Conservation (phyloP, 2,329 filamentous ascomycete species). For the Akanthomyces uredinophilus region DNA sequence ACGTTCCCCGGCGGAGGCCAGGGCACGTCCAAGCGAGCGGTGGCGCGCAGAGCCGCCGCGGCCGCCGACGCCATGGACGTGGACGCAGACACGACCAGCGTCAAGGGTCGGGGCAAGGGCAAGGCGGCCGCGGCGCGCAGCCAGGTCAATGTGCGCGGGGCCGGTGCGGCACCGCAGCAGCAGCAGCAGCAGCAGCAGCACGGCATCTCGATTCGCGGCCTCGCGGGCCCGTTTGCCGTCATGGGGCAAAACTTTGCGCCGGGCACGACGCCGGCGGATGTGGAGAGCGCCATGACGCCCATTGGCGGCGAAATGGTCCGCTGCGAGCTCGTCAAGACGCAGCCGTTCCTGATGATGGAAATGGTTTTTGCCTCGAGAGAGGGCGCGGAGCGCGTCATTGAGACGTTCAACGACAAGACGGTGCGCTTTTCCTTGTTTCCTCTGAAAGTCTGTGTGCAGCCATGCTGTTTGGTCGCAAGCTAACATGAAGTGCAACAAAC, state of each 20-base stretch:
- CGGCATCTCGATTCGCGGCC: conserved; percentile 69
- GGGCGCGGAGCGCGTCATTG: conserved; percentile 68
- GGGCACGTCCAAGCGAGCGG: conserved; percentile 21
- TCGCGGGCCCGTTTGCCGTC: conserved; percentile 65
- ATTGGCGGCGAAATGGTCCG: conserved; percentile 64
- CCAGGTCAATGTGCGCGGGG: conserved; percentile 17
- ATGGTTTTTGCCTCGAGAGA: conserved; percentile 68
- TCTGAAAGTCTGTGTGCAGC: too few species aligned
- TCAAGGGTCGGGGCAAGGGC: conserved; percentile 21
- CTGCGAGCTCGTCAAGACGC: conserved; percentile 62
- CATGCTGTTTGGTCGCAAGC: neutral
- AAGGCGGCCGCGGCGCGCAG: conserved; percentile 20
- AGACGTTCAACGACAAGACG: conserved; percentile 73
- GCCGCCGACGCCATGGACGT: conserved; percentile 38
- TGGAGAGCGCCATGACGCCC: conserved; percentile 74
- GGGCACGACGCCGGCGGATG: conserved; percentile 75
- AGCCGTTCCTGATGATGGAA: conserved; percentile 71
- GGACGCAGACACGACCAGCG: conserved; percentile 25
- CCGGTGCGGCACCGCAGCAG: conserved; percentile 17
- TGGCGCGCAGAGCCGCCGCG: conserved; percentile 32
- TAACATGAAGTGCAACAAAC: conserved; percentile 3
- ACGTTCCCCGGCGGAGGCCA: conserved; percentile 36
- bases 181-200: too few species aligned
- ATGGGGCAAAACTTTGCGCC: conserved; percentile 78
- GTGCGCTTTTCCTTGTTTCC: conserved; percentile 39